phyloP scores from a whole-genome alignment of 2,329 filamentous ascomycete genomes.

The Ceratocystis eucalypticola region DNA sequence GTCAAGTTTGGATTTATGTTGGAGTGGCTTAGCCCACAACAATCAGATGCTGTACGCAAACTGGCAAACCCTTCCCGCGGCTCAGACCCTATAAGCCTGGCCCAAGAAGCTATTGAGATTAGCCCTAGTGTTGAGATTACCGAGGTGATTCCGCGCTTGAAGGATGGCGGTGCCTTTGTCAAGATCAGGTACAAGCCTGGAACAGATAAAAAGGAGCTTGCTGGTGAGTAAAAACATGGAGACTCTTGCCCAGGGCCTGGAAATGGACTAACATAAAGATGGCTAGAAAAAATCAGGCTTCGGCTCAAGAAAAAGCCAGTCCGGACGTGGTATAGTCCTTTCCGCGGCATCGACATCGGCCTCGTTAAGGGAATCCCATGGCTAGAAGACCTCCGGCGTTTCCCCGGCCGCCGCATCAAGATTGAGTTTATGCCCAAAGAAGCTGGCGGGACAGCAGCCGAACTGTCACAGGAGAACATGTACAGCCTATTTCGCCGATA shows the following conservation, averaged over 20 bases:
- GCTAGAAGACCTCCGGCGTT: conserved; percentile 81
- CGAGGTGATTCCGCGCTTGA: conserved; percentile 69
- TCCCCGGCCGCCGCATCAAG: conserved; percentile 61
- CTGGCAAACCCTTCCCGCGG: conserved; percentile 37
- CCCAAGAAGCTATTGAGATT: conserved; percentile 49
- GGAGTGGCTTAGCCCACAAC: conserved; percentile 17
- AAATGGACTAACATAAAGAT: not conserved
- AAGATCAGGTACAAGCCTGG: conserved; percentile 52
- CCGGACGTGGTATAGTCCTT: conserved; percentile 82
- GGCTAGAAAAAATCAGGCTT: conserved; percentile 39
- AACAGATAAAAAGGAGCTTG: conserved; percentile 31
- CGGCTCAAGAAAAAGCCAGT: conserved; percentile 57
- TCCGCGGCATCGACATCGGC: conserved; percentile 54
- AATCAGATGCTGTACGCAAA: conserved; percentile 26
- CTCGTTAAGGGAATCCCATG: conserved; percentile 76
- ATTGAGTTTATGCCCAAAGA: conserved; percentile 71
- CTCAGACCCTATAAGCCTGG: conserved; percentile 41
- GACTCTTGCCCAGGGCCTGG: not conserved
- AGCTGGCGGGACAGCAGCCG: conserved; percentile 37
- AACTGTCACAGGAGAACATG: conserved; percentile 72
- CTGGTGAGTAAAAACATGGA: conserved; percentile 26
- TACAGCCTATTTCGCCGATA: conserved; percentile 82
- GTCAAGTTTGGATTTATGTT: conserved; percentile 14
- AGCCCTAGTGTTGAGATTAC: conserved; percentile 55
- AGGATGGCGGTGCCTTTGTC: conserved; percentile 88